Evolutionary conservation across 2,329 filamentous ascomycete species (phyloP).

Genomic region (Diplodia seriata): DNA sequence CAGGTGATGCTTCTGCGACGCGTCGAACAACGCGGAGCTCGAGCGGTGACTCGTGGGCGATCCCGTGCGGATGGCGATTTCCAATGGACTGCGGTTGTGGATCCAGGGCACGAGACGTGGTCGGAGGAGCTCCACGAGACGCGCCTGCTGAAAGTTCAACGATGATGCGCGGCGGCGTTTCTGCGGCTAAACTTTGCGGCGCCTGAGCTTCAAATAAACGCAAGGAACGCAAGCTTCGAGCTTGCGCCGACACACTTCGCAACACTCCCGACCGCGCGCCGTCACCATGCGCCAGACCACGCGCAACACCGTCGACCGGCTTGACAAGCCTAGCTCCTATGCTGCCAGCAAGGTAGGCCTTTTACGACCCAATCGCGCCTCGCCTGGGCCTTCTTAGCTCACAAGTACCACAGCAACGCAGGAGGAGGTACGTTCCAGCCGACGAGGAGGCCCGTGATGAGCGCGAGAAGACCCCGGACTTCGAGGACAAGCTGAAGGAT

Average conservation of each 20-base stretch:
- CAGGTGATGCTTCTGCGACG: background rate
- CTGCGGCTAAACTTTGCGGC: slow-evolving; percentile 17
- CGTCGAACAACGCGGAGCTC: slow-evolving; percentile 3
- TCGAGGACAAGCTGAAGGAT: slow-evolving; percentile 80
- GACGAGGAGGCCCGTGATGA: slow-evolving; percentile 66
- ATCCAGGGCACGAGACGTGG: slow-evolving; percentile 5
- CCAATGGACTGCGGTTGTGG: slow-evolving; percentile 10
- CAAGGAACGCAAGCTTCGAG: slow-evolving; percentile 21
- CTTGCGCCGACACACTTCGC: slow-evolving; percentile 21
- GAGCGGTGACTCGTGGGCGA: background rate
- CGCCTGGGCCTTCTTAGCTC: slow-evolving; percentile 2
- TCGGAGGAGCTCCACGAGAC: slow-evolving; percentile 16
- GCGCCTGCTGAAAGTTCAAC: slow-evolving; percentile 26
- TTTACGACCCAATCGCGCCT: slow-evolving; percentile 34
- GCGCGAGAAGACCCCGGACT: slow-evolving; percentile 59
- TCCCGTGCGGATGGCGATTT: background rate
- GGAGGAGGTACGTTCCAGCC: slow-evolving; percentile 66
- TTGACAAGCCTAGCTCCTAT: slow-evolving; percentile 95
- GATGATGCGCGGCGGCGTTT: slow-evolving; percentile 8
- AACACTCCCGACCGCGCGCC: background rate
- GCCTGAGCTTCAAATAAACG: slow-evolving; percentile 17
- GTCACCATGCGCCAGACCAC: slow-evolving; percentile 55
- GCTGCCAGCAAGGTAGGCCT: slow-evolving; percentile 75
- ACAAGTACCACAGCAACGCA: slow-evolving; percentile 67
- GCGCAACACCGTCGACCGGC: slow-evolving; percentile 81